These are phyloP conservation scores for Hericium alpestre DNA, from an alignment of 768 basidiomycete species.

Conservation along the genomic window DNA sequence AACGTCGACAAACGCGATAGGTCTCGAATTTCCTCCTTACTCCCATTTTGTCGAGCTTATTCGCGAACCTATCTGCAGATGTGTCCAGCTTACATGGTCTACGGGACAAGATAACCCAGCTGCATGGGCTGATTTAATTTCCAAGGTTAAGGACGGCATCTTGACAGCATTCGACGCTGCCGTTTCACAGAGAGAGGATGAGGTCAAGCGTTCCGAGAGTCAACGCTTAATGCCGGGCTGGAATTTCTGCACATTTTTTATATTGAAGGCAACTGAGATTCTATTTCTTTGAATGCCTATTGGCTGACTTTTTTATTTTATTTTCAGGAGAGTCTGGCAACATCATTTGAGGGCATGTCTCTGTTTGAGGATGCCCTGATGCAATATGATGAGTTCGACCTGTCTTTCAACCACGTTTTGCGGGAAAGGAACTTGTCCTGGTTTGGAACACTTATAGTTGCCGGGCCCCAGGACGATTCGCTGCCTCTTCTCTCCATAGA, in stretches of 20 bases:
- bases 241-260: conserved; percentile 98
- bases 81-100: conserved; percentile 73
- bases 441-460: conserved; percentile 81
- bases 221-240: conserved; percentile 92
- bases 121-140: conserved; percentile 79
- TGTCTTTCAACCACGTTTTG: conserved; percentile 62
- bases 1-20: conserved; percentile 82
- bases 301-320: not conserved
- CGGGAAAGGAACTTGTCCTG: conserved; percentile 81
- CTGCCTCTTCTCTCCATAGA: conserved; percentile 64
- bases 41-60: not conserved
- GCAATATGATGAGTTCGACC: conserved; percentile 88
- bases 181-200: conserved; percentile 75
- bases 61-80: conserved; percentile 33
- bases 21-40: conserved; percentile 25
- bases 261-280: conserved; percentile 65
- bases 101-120: conserved; percentile 62
- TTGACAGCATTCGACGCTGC: conserved; percentile 76
- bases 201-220: conserved; percentile 79
- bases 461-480: conserved; percentile 64
- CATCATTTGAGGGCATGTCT: conserved; percentile 83
- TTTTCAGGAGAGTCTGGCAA: conserved; percentile 82
- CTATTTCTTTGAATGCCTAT: not conserved
- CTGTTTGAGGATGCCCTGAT: conserved; percentile 82
- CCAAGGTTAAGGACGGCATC: conserved; percentile 84